Percentiles rank a stretch among this genome's conserved stretches.
phyloP scores from a whole-genome alignment of 179 eudicot genomes.

The Beta lomatogona region DNA sequence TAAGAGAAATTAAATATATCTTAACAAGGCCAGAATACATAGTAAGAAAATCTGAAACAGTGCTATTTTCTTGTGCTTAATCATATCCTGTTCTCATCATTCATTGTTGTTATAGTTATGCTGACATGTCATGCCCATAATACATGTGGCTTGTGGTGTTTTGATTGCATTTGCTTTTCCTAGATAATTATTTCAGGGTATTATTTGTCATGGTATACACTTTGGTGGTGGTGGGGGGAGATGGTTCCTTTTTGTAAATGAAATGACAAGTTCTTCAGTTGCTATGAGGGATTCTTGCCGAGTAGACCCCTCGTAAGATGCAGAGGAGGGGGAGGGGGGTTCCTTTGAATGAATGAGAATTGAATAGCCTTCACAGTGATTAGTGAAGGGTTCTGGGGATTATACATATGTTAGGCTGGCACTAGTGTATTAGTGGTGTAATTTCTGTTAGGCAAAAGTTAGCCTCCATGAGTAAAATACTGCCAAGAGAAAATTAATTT shows the following conservation, averaged over 20 bases:
- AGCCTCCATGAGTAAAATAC: not conserved
- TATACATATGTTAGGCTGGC: too few relatives aligned
- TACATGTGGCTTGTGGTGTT: not conserved
- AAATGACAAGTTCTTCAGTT: too few relatives aligned
- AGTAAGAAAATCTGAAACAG: too few relatives aligned
- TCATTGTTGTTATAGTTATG: not conserved
- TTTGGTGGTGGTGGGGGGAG: too few relatives aligned
- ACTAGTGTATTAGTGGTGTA: too few relatives aligned
- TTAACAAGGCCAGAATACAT: not conserved
- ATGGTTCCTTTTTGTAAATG: too few relatives aligned
- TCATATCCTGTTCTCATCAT: not conserved
- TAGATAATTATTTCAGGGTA: not conserved
- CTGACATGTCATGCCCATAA: not conserved
- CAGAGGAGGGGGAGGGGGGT: too few relatives aligned
- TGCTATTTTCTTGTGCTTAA: not conserved
- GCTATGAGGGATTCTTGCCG: too few relatives aligned
- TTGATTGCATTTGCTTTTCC: not conserved
- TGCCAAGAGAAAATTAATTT: not conserved
- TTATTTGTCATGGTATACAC: not conserved
- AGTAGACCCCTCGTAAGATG: too few relatives aligned
- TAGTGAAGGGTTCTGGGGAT: too few relatives aligned
- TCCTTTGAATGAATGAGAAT: too few relatives aligned
- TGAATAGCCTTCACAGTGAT: too few relatives aligned
- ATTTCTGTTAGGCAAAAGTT: not conserved
- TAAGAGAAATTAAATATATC: not conserved